These are phyloP conservation scores for Gaillardinia entomophila DNA, from an alignment of 805 yeast species.

Conservation along the genomic window DNA sequence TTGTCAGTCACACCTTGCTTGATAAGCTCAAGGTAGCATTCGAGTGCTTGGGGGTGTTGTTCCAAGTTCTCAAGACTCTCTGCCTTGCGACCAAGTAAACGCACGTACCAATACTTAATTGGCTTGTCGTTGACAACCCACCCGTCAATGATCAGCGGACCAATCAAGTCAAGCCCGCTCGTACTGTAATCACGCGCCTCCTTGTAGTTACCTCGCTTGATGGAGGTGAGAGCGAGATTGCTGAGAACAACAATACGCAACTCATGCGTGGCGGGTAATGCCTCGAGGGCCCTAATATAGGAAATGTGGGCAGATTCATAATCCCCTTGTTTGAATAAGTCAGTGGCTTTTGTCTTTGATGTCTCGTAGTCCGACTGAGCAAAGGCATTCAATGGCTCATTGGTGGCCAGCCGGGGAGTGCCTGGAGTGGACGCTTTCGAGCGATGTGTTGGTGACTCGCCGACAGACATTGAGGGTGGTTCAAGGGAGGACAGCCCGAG, in stretches of 20 bases:
- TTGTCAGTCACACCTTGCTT: constrained; percentile 63
- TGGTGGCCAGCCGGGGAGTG: constrained; percentile 5
- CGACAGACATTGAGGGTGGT: too few species aligned
- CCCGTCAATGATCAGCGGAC: constrained; percentile 16
- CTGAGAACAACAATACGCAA: constrained; percentile 64
- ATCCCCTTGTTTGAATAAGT: constrained; percentile 76
- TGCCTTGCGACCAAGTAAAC: constrained; percentile 64
- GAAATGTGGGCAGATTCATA: constrained; percentile 57
- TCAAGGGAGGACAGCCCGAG: constrained; percentile 17
- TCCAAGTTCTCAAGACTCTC: constrained; percentile 83
- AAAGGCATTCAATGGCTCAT: constrained; percentile 29
- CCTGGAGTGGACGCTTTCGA: background rate
- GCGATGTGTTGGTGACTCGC: background rate
- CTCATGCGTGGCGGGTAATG: constrained; percentile 61
- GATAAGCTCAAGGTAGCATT: constrained; percentile 55
- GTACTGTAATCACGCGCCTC: constrained; percentile 43
- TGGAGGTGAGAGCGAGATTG: constrained; percentile 59
- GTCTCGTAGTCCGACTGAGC: constrained; percentile 40
- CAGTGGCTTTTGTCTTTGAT: constrained; percentile 51
- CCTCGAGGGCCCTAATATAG: constrained; percentile 45
- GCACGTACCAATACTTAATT: constrained; percentile 67
- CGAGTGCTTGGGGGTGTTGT: constrained; percentile 57
- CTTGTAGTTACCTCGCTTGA: constrained; percentile 67
- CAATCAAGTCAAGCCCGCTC: constrained; percentile 38
- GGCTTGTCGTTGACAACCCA: constrained; percentile 43